Percentiles rank a stretch among this genome's conserved stretches.
Conservation (phyloP, 768 basidiomycete species). For the Paxillus rubicundulus region DNA sequence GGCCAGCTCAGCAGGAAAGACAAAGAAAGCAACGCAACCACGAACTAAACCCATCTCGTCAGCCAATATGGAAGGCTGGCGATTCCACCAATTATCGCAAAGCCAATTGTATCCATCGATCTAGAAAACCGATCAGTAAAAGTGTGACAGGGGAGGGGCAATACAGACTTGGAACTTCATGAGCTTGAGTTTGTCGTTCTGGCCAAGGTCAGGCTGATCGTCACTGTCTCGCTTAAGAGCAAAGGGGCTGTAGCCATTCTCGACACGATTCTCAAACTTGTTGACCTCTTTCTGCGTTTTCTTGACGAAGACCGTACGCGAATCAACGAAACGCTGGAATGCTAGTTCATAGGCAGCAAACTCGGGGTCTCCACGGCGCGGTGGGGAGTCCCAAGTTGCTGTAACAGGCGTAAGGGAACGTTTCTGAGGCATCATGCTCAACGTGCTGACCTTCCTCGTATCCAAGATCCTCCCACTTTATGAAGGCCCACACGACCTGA, state of each 20-base stretch:
- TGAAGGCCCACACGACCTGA: constrained; percentile 74
- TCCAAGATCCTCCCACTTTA: constrained; percentile 93
- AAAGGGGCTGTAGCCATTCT: constrained; percentile 52
- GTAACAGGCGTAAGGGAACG: constrained; percentile 4
- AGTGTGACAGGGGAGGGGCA: constrained; percentile 2
- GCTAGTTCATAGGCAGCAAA: constrained; percentile 68
- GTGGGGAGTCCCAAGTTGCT: constrained; percentile 96
- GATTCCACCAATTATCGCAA: constrained; percentile 84
- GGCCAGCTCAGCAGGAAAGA: constrained; percentile 9
- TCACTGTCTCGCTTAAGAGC: constrained; percentile 43
- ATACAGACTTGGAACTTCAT: constrained; percentile 82
- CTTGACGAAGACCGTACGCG: constrained; percentile 60
- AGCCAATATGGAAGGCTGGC: constrained; percentile 84
- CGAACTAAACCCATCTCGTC: constrained; percentile 95
- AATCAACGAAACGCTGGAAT: constrained; percentile 61
- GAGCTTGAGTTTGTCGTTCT: constrained; percentile 57
- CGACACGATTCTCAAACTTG: constrained; percentile 50
- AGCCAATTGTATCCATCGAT: constrained; percentile 84
- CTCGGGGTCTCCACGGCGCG: constrained; percentile 50
- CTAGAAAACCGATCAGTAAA: constrained; percentile 34
- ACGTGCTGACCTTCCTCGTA: constrained; percentile 77
- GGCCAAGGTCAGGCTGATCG: constrained; percentile 64
- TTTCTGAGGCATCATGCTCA: neutral
- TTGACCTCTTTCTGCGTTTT: constrained; percentile 39
- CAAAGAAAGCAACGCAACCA: neutral